Evolutionary conservation across 2,329 filamentous ascomycete species (phyloP).

Genomic region (Aspergillus sp.): DNA sequence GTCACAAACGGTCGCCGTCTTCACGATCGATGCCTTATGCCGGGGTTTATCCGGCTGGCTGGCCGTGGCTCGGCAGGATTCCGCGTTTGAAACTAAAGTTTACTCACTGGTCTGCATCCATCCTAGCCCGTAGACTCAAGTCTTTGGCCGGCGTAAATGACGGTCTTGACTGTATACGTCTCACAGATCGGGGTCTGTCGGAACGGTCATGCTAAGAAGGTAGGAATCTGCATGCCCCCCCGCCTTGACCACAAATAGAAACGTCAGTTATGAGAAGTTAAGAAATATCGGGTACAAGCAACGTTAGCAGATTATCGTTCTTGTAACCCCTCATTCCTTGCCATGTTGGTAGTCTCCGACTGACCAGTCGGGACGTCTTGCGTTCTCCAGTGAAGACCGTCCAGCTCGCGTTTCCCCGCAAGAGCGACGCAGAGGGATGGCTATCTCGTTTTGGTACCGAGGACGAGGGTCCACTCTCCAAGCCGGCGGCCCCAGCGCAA

Average conservation of each 20-base stretch:
- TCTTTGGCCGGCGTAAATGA: background rate
- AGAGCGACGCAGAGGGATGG: conserved; percentile 7
- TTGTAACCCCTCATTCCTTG: background rate
- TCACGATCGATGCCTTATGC: background rate
- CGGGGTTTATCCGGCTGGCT: conserved; percentile 2
- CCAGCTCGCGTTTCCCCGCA: conserved; percentile 3
- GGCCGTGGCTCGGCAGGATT: background rate
- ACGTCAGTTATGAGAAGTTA: background rate
- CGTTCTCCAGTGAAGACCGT: background rate
- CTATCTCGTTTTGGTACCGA: background rate
- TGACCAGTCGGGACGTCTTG: background rate
- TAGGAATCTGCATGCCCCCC: background rate
- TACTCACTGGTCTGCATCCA: no score
- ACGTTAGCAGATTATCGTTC: background rate
- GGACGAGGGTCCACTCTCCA: background rate
- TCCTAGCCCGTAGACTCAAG: no score
- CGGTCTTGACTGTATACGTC: background rate
- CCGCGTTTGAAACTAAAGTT: background rate
- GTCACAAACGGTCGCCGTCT: background rate
- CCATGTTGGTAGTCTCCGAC: background rate
- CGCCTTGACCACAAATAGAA: background rate
- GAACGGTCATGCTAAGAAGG: no score
- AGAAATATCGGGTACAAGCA: background rate
- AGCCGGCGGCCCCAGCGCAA: background rate
- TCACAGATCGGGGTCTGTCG: background rate